Conservation (phyloP, 257 asterid genomes). For the Fraxinus cuspidata region DNA sequence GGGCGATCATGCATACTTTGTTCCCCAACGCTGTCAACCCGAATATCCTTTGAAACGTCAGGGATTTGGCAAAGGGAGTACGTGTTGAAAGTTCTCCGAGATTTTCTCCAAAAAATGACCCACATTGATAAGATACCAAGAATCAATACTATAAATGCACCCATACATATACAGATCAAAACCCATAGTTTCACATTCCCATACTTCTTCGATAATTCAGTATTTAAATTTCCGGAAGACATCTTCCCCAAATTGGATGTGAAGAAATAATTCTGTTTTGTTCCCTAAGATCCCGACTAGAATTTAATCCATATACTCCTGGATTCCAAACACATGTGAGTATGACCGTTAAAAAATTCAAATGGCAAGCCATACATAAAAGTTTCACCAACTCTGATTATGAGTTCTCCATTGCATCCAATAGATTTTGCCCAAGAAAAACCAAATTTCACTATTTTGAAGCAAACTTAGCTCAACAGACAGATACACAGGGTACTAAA, state of each 20-base stretch:
- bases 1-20: slow-evolving; percentile 45
- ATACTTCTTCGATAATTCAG: slow-evolving; percentile 63
- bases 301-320: slow-evolving; percentile 50
- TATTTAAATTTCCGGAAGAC: slow-evolving; percentile 55
- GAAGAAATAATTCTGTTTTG: slow-evolving; percentile 15
- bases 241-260: slow-evolving; percentile 38
- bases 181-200: slow-evolving; percentile 84
- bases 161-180: slow-evolving; percentile 70
- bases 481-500: background rate
- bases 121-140: slow-evolving; percentile 75
- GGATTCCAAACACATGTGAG: slow-evolving; percentile 40
- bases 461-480: slow-evolving; percentile 18
- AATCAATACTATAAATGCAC: slow-evolving; percentile 68
- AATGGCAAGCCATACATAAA: slow-evolving; percentile 19
- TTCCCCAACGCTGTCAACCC: slow-evolving; percentile 62
- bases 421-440: slow-evolving; percentile 1
- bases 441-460: slow-evolving; percentile 5
- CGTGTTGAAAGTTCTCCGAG: slow-evolving; percentile 55
- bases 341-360: slow-evolving; percentile 24
- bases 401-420: background rate
- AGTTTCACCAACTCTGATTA: background rate
- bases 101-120: slow-evolving; percentile 62
- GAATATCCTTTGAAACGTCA: slow-evolving; percentile 72
- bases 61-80: slow-evolving; percentile 65
- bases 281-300: slow-evolving; percentile 17